Evolutionary conservation across 495 filamentous ascomycete species (phyloP), one percentile per base, ranked within the genome.

Genomic region (Astrocystis sublimbata): DNA sequence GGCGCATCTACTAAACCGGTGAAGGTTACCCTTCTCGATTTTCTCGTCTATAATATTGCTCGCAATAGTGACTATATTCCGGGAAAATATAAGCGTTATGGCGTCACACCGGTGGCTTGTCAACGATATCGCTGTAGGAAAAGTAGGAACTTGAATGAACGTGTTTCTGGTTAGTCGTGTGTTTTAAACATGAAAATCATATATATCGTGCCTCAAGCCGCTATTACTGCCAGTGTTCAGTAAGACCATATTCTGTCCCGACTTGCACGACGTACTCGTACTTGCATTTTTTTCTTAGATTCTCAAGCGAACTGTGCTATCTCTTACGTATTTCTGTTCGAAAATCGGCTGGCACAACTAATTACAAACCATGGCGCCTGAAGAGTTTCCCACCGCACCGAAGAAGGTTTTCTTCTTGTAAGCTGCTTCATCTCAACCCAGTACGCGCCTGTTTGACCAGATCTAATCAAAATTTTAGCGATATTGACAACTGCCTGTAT

Each of bases 361-460:
- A 41, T 17, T 17, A 19, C 2, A 28, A 30, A 21, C 13, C 2
- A 56, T 56, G 52, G 52, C 52, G 10, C 52, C 52, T 4, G 52
- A 56, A 56, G 52, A 56, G 52, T 41, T 24, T 41, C 35, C 52
- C 9, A 17, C 52, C 23, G 6, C 35, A 4, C 46, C 33, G 15
- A 60, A 60, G 46, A 60, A 60, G 46, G 58, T 60, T 4, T 60
- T 60, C 36, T 60, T 60, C 36, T 60, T 60, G 58, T 60, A 52
- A 51, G 58, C 1, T 21, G 23, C 8, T 42, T 28, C 2, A 9
- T 30, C n/a, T 1, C 10, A 60, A 10, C 15, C 1, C 17, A 19
- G 19, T 42, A 17, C 24, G 19, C 23, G 21, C 4, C 30, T 30
- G 7, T 28, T 38, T n/a, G n/a, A 8, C 36, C 9, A 0, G 10